Evolutionary conservation across 805 yeast species (phyloP).

Genomic region (Diddensiella santjacobensis): DNA sequence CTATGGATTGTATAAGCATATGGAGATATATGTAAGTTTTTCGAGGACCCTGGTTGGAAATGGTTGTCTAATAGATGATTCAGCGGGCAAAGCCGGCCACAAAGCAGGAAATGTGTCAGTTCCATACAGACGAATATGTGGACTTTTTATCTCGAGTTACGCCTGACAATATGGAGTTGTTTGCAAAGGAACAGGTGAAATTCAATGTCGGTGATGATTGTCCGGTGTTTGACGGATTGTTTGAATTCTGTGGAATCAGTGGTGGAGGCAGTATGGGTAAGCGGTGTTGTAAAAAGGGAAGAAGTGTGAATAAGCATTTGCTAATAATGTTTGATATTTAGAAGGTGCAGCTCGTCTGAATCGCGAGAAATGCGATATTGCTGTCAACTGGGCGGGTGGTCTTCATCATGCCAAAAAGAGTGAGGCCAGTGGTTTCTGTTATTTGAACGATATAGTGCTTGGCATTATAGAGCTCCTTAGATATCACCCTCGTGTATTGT

Average conservation of each 20-base stretch:
- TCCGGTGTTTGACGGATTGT: slow-evolving; percentile 92
- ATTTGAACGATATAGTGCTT: slow-evolving; percentile 88
- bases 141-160: slow-evolving; percentile 87
- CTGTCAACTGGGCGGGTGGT: slow-evolving; percentile 96
- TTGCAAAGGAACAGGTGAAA: slow-evolving; percentile 81
- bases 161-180: slow-evolving; percentile 85
- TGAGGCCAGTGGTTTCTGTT: slow-evolving; percentile 94
- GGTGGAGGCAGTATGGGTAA: slow-evolving; percentile 79
- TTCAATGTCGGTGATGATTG: slow-evolving; percentile 97
- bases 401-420: slow-evolving; percentile 93
- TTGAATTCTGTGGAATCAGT: slow-evolving; percentile 81
- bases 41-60: not conserved
- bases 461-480: slow-evolving; percentile 80
- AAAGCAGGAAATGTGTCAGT: slow-evolving; percentile 95
- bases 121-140: slow-evolving; percentile 95
- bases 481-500: slow-evolving; percentile 87
- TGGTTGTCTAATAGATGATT: not conserved
- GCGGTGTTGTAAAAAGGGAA: not conserved
- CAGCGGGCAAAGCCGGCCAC: slow-evolving; percentile 94
- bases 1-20: slow-evolving; percentile 91
- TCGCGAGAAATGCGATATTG: slow-evolving; percentile 85
- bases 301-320: too few species aligned
- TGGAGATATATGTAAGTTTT: slow-evolving; percentile 72
- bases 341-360: slow-evolving; percentile 80
- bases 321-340: not conserved